Evolutionary conservation across 2,329 filamentous ascomycete species (phyloP).

Genomic region (Diplodia scrobiculata): DNA sequence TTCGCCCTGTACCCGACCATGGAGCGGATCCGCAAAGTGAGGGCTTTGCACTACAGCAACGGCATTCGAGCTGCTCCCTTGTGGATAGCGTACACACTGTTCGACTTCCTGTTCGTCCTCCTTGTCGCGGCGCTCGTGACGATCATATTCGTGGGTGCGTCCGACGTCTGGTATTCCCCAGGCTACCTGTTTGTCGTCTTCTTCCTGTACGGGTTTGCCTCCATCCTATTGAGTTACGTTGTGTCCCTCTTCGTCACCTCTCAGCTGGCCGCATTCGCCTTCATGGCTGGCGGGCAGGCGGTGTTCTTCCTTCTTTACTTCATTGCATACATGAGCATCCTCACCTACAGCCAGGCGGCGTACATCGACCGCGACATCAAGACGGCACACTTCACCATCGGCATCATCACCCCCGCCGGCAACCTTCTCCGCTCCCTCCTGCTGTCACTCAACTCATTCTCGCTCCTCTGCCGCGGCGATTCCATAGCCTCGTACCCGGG

Average conservation of each 20-base stretch:
- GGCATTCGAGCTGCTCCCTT: constrained; percentile 79
- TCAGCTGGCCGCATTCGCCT: constrained; percentile 81
- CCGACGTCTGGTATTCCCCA: constrained; percentile 72
- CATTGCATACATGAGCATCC: constrained; percentile 56
- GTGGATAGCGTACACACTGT: constrained; percentile 79
- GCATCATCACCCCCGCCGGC: constrained; percentile 72
- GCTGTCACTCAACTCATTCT: constrained; percentile 79
- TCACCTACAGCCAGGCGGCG: constrained; percentile 73
- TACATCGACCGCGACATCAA: constrained; percentile 68
- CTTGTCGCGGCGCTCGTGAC: constrained; percentile 66
- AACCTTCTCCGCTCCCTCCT: constrained; percentile 75
- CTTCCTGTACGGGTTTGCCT: constrained; percentile 76
- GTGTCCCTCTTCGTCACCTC: constrained; percentile 77
- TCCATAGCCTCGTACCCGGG: constrained; percentile 68
- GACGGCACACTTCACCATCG: constrained; percentile 74
- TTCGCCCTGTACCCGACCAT: constrained; percentile 87
- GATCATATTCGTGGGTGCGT: constrained; percentile 67
- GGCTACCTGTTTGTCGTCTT: constrained; percentile 82
- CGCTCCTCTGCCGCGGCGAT: constrained; percentile 68
- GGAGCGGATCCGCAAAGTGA: constrained; percentile 75
- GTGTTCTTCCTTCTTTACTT: constrained; percentile 54
- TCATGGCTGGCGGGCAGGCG: constrained; percentile 75
- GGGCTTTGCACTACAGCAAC: constrained; percentile 87
- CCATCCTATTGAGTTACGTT: constrained; percentile 75
- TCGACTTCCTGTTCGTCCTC: constrained; percentile 77